These are phyloP conservation scores for Phytophthora ohioensis DNA, from an alignment of 352 stramenopile species.

Conservation along the genomic window DNA sequence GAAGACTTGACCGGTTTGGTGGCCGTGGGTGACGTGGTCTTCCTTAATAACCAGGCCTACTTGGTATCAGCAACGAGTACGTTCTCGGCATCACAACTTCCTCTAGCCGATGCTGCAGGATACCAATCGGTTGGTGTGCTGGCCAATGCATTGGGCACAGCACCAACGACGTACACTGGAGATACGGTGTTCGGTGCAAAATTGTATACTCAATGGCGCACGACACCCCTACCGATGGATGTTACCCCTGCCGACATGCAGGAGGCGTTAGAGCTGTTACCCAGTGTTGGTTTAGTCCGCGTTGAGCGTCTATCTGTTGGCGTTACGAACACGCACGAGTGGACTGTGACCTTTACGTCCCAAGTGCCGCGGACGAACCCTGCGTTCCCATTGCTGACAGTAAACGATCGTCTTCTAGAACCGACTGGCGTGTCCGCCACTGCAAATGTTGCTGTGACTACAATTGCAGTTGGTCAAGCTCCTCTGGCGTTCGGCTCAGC, in stretches of 20 bases:
- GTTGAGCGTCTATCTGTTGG: slow-evolving; percentile 82
- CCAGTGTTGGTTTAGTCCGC: slow-evolving; percentile 90
- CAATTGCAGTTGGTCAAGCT: slow-evolving; percentile 35
- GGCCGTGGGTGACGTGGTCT: slow-evolving; percentile 81
- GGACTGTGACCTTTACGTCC: slow-evolving; percentile 90
- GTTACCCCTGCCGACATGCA: slow-evolving; percentile 66
- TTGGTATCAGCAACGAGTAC: slow-evolving; percentile 71
- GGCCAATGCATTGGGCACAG: slow-evolving; percentile 36
- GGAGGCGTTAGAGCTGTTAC: slow-evolving; percentile 88
- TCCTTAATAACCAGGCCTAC: slow-evolving; percentile 79
- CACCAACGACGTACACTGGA: slow-evolving; percentile 51
- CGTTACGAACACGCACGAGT: slow-evolving; percentile 78
- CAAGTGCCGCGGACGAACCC: slow-evolving; percentile 49
- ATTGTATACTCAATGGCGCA: slow-evolving; percentile 68
- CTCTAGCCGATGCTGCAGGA: slow-evolving; percentile 52
- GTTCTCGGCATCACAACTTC: slow-evolving; percentile 80
- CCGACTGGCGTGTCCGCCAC: slow-evolving; percentile 21
- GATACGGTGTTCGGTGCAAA: slow-evolving; percentile 47
- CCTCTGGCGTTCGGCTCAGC: slow-evolving; percentile 52
- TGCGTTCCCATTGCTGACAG: slow-evolving; percentile 52
- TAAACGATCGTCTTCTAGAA: slow-evolving; percentile 58
- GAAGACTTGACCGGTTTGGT: slow-evolving; percentile 90
- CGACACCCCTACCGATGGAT: slow-evolving; percentile 63
- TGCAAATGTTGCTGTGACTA: slow-evolving; percentile 39
- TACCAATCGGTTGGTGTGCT: slow-evolving; percentile 34